A percentile compares a stretch with the other conserved stretches of the same genome.
Evolutionary conservation across 2,329 filamentous ascomycete species (phyloP).

Genomic region (Conoideocrella luteorostrata): DNA sequence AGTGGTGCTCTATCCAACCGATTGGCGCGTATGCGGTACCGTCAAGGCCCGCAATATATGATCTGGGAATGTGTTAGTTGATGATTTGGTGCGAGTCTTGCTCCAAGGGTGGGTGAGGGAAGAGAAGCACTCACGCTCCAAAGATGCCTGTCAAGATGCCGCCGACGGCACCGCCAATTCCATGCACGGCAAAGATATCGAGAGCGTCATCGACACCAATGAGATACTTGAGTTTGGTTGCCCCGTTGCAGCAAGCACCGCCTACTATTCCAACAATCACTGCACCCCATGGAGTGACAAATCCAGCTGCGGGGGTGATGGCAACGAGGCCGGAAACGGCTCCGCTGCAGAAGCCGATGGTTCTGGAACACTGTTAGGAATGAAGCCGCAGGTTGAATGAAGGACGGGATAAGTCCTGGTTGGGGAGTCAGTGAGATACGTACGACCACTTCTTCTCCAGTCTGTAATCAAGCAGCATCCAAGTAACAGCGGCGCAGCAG

Average conservation of each 20-base stretch:
- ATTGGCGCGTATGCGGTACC: conserved; percentile 53
- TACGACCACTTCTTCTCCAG: conserved; percentile 76
- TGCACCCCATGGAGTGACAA: conserved; percentile 60
- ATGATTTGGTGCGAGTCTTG: conserved; percentile 13
- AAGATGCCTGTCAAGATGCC: conserved; percentile 75
- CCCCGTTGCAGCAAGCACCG: conserved; percentile 71
- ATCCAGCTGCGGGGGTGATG: conserved; percentile 78
- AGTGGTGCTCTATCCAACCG: conserved; percentile 67
- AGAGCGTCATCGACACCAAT: conserved; percentile 80
- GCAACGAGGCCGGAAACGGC: conserved; percentile 82
- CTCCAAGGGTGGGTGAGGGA: no score
- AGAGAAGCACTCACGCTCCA: conserved; percentile 46
- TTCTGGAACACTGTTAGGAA: conserved; percentile 39
- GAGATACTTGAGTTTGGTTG: conserved; percentile 72
- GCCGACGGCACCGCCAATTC: conserved; percentile 73
- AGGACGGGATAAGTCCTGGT: no score
- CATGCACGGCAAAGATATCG: conserved; percentile 89
- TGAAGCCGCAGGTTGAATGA: no score
- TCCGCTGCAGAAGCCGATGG: conserved; percentile 89
- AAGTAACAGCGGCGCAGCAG: conserved; percentile 72
- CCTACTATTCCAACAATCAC: conserved; percentile 53
- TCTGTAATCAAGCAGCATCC: conserved; percentile 81
- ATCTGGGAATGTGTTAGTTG: conserved; percentile 27
- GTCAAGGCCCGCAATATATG: conserved; percentile 69
- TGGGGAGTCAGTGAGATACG: no score